These are phyloP conservation scores for Podaxis carcinomalis DNA, from an alignment of 768 basidiomycete species.

Conservation along the genomic window DNA sequence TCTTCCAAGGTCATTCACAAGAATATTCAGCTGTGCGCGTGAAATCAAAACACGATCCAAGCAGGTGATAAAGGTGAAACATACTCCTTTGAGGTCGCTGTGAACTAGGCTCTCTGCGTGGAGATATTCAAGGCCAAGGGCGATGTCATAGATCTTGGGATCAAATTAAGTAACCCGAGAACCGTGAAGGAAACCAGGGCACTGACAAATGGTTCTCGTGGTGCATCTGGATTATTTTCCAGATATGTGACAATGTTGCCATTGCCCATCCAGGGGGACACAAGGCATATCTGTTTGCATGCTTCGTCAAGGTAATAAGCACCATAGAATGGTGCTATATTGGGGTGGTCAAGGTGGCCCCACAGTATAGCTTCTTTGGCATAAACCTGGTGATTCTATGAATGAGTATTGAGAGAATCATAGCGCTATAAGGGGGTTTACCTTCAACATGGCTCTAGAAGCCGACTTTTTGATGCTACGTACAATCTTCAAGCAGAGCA, in stretches of 20 bases:
- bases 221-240: not conserved
- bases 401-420: not conserved
- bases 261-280: slow-evolving; percentile 13
- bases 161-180: not conserved
- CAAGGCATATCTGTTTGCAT: not conserved
- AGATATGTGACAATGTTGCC: not conserved
- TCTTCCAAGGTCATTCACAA: slow-evolving; percentile 8
- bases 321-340: slow-evolving; percentile 1
- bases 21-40: slow-evolving; percentile 11
- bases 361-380: slow-evolving; percentile 1
- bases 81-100: slow-evolving; percentile 16
- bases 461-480: slow-evolving; percentile 19
- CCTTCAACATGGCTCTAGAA: slow-evolving; percentile 17
- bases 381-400: not conserved
- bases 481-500: slow-evolving; percentile 21
- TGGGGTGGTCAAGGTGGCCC: slow-evolving; percentile 1
- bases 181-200: not conserved
- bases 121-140: slow-evolving; percentile 11
- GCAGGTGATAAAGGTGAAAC: not conserved
- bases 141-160: slow-evolving; percentile 11
- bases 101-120: slow-evolving; percentile 12
- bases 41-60: not conserved
- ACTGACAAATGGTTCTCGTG: not conserved
- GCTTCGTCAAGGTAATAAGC: not conserved
- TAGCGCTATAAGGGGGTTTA: not conserved